phyloP scores from a whole-genome alignment of 2,329 filamentous ascomycete species.

The Epichloe baconii region DNA sequence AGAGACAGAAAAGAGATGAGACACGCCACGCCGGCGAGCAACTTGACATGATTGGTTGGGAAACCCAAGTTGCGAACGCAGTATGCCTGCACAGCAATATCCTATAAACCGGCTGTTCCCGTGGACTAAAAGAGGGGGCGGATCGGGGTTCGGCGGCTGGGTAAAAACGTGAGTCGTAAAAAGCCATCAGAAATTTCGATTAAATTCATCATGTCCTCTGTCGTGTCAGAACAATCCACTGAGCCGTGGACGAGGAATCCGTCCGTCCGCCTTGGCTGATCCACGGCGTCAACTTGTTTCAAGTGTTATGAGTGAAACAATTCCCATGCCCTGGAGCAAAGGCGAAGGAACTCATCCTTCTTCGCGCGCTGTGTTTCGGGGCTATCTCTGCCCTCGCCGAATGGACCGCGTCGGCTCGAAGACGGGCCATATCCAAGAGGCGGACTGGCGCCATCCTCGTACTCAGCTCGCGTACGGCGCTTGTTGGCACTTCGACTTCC shows the following conservation, averaged over 20 bases:
- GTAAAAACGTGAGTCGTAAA: not conserved
- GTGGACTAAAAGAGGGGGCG: no score
- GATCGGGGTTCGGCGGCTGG: not conserved
- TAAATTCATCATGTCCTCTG: not conserved
- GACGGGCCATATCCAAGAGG: slow-evolving; percentile 65
- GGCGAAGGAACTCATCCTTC: slow-evolving; percentile 78
- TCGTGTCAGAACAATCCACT: not conserved
- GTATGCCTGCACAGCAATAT: no score
- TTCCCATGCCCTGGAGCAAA: slow-evolving; percentile 91
- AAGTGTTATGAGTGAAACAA: slow-evolving; percentile 71
- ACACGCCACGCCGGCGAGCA: no score
- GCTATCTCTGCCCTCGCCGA: slow-evolving; percentile 69
- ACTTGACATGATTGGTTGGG: no score
- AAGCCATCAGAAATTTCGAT: not conserved
- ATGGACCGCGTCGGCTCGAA: slow-evolving; percentile 50
- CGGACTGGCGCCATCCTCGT: slow-evolving; percentile 82
- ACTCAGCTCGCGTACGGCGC: slow-evolving; percentile 74
- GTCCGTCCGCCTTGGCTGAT: not conserved
- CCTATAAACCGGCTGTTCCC: no score
- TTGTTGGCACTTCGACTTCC: slow-evolving; percentile 48
- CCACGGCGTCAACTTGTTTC: no score
- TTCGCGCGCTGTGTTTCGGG: slow-evolving; percentile 74
- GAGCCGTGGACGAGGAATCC: not conserved
- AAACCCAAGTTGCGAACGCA: no score
- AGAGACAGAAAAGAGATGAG: no score